A percentile compares a stretch with the other conserved stretches of the same genome.
Conservation (phyloP, 805 yeast genomes). For the Wickerhamiella cacticola region DNA sequence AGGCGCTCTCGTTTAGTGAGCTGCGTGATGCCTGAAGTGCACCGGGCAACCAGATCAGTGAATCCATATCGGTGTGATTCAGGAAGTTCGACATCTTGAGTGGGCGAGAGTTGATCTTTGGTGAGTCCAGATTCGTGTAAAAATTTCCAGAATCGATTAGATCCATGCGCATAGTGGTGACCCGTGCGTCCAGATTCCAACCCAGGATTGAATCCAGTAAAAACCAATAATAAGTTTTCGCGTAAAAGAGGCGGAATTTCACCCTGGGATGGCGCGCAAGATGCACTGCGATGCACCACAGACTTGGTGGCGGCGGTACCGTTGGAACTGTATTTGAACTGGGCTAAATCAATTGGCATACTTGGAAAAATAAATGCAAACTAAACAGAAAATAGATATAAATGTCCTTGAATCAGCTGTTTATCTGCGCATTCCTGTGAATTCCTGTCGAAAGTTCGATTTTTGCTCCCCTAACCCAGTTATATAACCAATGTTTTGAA, state of each 20-base stretch:
- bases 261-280: neutral
- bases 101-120: slow-evolving; percentile 22
- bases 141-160: slow-evolving; percentile 58
- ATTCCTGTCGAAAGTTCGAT: neutral
- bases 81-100: slow-evolving; percentile 36
- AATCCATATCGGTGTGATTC: slow-evolving; percentile 45
- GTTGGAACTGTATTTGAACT: slow-evolving; percentile 2
- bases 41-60: slow-evolving; percentile 55
- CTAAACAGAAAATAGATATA: neutral
- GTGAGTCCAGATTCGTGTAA: slow-evolving; percentile 43
- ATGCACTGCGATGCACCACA: neutral
- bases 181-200: slow-evolving; percentile 46
- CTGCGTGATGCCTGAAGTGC: slow-evolving; percentile 49
- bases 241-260: slow-evolving; percentile 21
- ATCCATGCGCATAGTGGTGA: slow-evolving; percentile 61
- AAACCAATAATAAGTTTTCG: slow-evolving; percentile 35
- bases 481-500: slow-evolving; percentile 8
- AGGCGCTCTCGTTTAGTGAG: slow-evolving; percentile 41
- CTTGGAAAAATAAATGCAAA: neutral
- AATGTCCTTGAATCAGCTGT: neutral
- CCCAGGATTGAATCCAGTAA: slow-evolving; percentile 68
- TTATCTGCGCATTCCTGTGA: neutral
- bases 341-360: neutral
- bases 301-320: neutral
- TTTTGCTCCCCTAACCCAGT: slow-evolving; percentile 11